These are phyloP conservation scores for Nicotiana obtusifolia DNA, from an alignment of 257 asterid species.

Conservation along the genomic window DNA sequence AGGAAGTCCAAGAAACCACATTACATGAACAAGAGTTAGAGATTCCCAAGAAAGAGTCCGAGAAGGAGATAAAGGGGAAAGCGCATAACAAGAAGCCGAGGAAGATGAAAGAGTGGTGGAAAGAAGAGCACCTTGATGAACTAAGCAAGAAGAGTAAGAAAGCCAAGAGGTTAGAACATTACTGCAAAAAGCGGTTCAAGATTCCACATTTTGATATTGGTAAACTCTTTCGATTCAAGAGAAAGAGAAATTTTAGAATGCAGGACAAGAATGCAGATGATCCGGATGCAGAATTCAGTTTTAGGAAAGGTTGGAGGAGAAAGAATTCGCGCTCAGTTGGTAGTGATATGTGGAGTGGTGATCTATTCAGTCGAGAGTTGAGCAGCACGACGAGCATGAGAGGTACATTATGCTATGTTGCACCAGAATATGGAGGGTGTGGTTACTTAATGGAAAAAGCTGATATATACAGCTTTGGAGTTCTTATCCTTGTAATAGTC, in stretches of 20 bases:
- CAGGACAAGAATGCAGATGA: conserved; percentile 19
- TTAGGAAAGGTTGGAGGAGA: conserved; percentile 56
- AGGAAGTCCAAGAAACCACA: conserved; percentile 33
- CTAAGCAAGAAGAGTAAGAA: conserved; percentile 36
- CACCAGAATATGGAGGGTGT: conserved; percentile 78
- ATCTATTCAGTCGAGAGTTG: conserved; percentile 81
- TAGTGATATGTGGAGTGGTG: conserved; percentile 80
- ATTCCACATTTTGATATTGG: conserved; percentile 64
- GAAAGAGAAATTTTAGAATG: conserved; percentile 18
- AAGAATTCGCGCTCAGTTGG: conserved; percentile 44
- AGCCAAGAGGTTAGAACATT: conserved; percentile 17
- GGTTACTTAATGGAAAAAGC: conserved; percentile 81
- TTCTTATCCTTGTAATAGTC: conserved; percentile 66
- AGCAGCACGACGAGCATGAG: conserved; percentile 99
- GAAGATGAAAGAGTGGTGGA: conserved; percentile 99
- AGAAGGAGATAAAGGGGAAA: conserved; percentile 35
- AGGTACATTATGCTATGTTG: conserved; percentile 85
- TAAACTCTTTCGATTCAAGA: conserved; percentile 43
- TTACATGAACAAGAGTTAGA: conserved; percentile 26
- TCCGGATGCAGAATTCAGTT: conserved; percentile 61
- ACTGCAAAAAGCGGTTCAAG: conserved; percentile 31
- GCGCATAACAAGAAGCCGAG: conserved; percentile 41
- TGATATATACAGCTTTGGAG: conserved; percentile 88
- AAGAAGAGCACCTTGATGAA: conserved; percentile 70
- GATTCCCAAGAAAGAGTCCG: neutral